phyloP scores from a whole-genome alignment of 495 filamentous ascomycete species.

The Parmelia sp. region DNA sequence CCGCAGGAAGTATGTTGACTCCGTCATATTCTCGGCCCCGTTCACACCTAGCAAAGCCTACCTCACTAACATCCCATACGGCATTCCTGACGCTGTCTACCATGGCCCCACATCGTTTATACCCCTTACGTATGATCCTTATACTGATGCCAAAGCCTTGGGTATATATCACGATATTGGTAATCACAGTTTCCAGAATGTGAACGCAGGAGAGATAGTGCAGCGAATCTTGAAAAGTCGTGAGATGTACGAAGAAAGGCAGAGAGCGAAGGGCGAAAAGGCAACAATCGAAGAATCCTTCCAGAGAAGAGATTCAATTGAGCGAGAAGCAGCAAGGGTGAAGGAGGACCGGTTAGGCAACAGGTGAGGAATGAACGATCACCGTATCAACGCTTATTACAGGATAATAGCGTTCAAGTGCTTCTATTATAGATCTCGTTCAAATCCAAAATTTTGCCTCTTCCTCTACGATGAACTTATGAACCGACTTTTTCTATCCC shows the following conservation, averaged over 20 bases:
- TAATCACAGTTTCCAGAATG: slow-evolving; percentile 68
- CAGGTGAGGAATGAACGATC: slow-evolving; percentile 1
- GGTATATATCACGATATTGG: slow-evolving; percentile 70
- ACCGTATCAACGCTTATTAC: neutral
- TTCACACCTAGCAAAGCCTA: slow-evolving; percentile 74
- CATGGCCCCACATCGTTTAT: slow-evolving; percentile 93
- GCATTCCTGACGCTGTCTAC: slow-evolving; percentile 75
- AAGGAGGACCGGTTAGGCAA: slow-evolving; percentile 16
- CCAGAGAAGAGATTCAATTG: slow-evolving; percentile 34
- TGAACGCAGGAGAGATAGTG: slow-evolving; percentile 92
- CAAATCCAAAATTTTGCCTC: neutral
- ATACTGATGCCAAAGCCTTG: slow-evolving; percentile 67
- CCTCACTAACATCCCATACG: slow-evolving; percentile 65
- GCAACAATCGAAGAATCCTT: slow-evolving; percentile 56
- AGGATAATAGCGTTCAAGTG: neutral
- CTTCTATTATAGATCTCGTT: neutral
- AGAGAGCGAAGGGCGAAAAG: slow-evolving; percentile 82
- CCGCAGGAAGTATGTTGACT: slow-evolving; percentile 65
- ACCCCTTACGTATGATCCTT: slow-evolving; percentile 79
- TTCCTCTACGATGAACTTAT: neutral
- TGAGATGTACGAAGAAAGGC: slow-evolving; percentile 80
- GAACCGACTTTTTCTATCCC: no score
- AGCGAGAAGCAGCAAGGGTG: slow-evolving; percentile 20
- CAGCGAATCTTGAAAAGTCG: slow-evolving; percentile 78
- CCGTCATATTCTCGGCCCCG: slow-evolving; percentile 81